Evolutionary conservation across 108 stramenopile species (phyloP).

Genomic region (Nannochloropsis gaditana): DNA sequence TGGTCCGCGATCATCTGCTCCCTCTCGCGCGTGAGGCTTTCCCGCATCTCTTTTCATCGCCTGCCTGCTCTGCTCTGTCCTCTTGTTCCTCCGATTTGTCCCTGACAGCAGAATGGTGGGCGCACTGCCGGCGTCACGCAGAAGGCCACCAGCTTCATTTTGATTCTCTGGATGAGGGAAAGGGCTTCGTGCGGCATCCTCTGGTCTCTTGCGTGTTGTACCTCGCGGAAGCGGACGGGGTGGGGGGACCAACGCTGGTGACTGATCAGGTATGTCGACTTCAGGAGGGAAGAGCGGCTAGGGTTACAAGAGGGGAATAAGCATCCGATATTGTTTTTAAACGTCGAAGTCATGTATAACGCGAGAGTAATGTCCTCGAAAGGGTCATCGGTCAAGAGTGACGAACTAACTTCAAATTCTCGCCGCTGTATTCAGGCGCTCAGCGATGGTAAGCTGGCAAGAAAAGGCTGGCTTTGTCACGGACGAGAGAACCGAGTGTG

Average conservation of each 20-base stretch:
- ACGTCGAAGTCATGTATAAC: not conserved
- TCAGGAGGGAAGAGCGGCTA: not conserved
- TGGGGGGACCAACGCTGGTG: not conserved
- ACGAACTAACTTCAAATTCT: not conserved
- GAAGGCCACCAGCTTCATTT: slow-evolving; percentile 81
- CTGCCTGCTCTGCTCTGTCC: too few species aligned
- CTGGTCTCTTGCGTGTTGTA: slow-evolving; percentile 66
- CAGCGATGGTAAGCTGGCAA: slow-evolving; percentile 59
- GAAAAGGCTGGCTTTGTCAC: slow-evolving; percentile 62
- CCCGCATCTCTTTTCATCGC: not conserved
- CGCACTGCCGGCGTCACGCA: slow-evolving; percentile 76
- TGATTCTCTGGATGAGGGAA: slow-evolving; percentile 72
- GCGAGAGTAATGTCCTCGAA: not conserved
- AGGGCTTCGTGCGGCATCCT: slow-evolving; percentile 62
- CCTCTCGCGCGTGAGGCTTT: not conserved
- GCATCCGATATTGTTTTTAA: not conserved
- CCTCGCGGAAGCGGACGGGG: slow-evolving; percentile 38
- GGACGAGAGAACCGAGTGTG: slow-evolving; percentile 60
- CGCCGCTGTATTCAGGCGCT: slow-evolving; percentile 59
- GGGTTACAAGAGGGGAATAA: not conserved
- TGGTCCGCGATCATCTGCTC: not conserved
- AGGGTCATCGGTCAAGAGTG: too few species aligned
- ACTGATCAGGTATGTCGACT: not conserved
- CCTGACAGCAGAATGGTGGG: slow-evolving; percentile 64
- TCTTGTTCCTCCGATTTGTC: not conserved